Evolutionary conservation across 2,329 filamentous ascomycete genomes (phyloP).

Genomic region (Dendrostoma leiphaemia): DNA sequence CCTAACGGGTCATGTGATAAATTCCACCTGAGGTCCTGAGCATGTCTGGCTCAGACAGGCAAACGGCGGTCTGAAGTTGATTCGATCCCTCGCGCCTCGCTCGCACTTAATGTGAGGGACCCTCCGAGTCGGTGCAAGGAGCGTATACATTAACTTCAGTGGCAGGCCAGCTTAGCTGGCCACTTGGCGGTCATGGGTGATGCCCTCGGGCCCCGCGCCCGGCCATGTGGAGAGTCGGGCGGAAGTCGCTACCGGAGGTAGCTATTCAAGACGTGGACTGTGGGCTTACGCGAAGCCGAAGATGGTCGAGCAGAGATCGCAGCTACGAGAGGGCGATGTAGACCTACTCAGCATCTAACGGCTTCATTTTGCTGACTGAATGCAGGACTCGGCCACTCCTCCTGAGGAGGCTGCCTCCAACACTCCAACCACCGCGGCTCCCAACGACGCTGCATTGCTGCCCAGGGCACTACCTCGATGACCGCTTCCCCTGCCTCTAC

Average conservation of each 20-base stretch:
- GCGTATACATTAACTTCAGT: not conserved
- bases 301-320: not conserved
- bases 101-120: not conserved
- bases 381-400: not conserved
- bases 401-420: not conserved
- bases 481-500: no score
- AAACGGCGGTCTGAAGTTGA: not conserved
- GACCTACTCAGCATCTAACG: not conserved
- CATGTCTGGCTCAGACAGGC: not conserved
- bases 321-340: not conserved
- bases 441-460: not conserved
- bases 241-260: not conserved
- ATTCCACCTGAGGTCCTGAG: no score
- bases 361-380: not conserved
- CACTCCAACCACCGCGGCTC: not conserved
- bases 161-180: not conserved
- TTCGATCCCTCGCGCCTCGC: not conserved
- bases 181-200: not conserved
- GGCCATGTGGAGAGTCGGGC: not conserved
- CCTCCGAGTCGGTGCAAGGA: no score
- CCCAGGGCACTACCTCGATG: no score
- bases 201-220: not conserved
- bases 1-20: not conserved
- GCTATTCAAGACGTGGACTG: not conserved
- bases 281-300: no score